Evolutionary conservation across 768 basidiomycete genomes (phyloP), one percentile per base, ranked within the genome.

Genomic region (Russula sp.): DNA sequence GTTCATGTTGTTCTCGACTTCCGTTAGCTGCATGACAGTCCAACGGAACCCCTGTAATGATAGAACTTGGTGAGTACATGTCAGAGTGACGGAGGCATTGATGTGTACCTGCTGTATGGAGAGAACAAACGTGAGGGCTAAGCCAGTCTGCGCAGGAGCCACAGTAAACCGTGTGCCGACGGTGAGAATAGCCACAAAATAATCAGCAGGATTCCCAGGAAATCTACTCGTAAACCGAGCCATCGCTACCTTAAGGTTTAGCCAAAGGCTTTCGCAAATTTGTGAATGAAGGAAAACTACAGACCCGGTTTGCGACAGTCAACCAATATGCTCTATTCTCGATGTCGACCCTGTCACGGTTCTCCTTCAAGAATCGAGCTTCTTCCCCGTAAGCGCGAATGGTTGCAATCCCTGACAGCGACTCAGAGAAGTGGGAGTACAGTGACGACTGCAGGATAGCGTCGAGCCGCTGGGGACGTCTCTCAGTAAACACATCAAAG

Each of bases 391-490:
- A 97, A 0, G 93, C 92, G 32, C 93, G 85, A 57, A 96, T 94
- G 8, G 92, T 94, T 0, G 90, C 82, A 46, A 97, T 75, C 20
- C 95, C 95, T 14, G 88, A 87, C 13, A 97, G 78, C 32, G 89
- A 90, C 76, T 97, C 94, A 2, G 92, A 91, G 75, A 97, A 97
- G 72, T 95, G 93, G 0, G 92, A 87, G 73, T 97, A 97, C n/a
- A 98, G 76, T 0, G 88, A 87, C 0, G 90, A 90, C 28, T 94
- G 85, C 32, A 97, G 75, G 22, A 96, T 80, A 28, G 92, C 86
- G 76, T 96, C 84, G 48, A 88, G 79, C 52, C 86, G 80, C 82
- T 87, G 67, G 65, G 44, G 32, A 58, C 48, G 2, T 34, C 7
- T 28, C 6, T 32, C 55, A 51, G 30, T 36, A 62, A 42, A 30